Conservation (phyloP, 106 monocot species). For the Vanilla planifolia region DNA sequence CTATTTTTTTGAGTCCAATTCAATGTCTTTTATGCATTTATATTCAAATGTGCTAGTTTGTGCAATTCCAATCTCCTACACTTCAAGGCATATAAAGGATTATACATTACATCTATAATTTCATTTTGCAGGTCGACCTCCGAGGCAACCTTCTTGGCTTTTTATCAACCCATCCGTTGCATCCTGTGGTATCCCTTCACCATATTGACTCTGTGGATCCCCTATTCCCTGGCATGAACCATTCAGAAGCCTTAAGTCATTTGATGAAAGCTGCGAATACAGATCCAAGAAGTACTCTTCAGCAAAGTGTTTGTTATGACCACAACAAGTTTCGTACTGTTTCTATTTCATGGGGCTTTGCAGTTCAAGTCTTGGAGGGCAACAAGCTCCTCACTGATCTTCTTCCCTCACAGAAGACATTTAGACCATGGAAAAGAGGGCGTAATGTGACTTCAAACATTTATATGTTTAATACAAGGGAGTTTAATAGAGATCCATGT, state of each 20-base stretch:
- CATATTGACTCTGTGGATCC: constrained; percentile 67
- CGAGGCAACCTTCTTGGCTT: constrained; percentile 67
- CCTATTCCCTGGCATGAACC: constrained; percentile 60
- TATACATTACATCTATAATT: too few species aligned
- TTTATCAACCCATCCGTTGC: constrained; percentile 64
- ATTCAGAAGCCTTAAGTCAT: constrained; percentile 26
- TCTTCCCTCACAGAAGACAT: constrained; percentile 52
- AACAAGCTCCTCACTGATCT: constrained; percentile 57
- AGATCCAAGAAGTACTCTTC: constrained; percentile 57
- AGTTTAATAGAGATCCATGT: constrained; percentile 52
- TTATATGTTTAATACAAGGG: constrained; percentile 75
- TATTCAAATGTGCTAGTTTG: too few species aligned
- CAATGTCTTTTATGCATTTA: too few species aligned
- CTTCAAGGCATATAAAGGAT: too few species aligned
- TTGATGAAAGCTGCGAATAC: constrained; percentile 39
- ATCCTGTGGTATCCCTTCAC: constrained; percentile 71
- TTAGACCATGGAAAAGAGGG: constrained; percentile 56
- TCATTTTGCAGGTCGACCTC: constrained; percentile 55
- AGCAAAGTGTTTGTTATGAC: constrained; percentile 83
- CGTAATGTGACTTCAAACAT: constrained; percentile 8
- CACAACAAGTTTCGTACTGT: constrained; percentile 18
- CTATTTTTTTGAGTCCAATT: too few species aligned
- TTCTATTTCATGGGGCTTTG: constrained; percentile 86
- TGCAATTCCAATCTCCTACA: too few species aligned
- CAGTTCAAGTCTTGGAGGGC: constrained; percentile 65